Evolutionary conservation across 2,329 filamentous ascomycete species (phyloP), one percentile per base, ranked within the genome.

Genomic region (Ascomycota sp.): DNA sequence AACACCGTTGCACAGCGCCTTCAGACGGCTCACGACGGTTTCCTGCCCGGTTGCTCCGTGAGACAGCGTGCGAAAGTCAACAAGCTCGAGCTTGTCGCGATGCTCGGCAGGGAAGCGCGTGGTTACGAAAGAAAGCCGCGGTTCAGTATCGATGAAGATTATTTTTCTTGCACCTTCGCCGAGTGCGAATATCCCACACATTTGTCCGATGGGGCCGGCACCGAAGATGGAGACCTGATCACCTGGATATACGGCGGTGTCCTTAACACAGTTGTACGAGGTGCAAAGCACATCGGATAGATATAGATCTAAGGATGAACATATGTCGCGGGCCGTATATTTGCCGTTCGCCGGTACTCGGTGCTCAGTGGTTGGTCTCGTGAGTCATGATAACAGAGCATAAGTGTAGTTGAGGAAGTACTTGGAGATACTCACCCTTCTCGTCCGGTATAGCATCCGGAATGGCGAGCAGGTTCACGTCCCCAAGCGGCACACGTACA

Each of bases 121-220:
- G 45, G 72, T 68, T 33, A 86, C 51, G 38, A 65, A 81, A 3
- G 75, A 68, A 4, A 91, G 57, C 1, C 82, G 63, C 52, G 63
- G 69, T 34, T 67, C 79, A 4, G 66, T 68, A 45, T 92, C 83
- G 38, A 92, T 73, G 36, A 85, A 65, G 40, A 91, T 85, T 36
- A 92, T 63, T 35, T 77, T 66, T 27, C 55, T 63, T 0, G 82
- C 82, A 7, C 79, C 79, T 32, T 82, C 70, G n/a, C 69, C 53
- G 32, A 80, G 59, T 1, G 74, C 69, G 54, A 86, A 91, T 31
- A 80, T 59, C 1, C 74, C 77, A 2, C 64, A 68, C 76, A 91
- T 89, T 43, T 91, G 79, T 0, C 83, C 82, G 30, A 92, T 79
- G 0, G 81, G 83, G 0, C 82, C 82, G 0, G 75, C 79, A n/a